phyloP scores from a whole-genome alignment of 1,284 basidiomycete species.

The Singerocomus inundabilis region DNA sequence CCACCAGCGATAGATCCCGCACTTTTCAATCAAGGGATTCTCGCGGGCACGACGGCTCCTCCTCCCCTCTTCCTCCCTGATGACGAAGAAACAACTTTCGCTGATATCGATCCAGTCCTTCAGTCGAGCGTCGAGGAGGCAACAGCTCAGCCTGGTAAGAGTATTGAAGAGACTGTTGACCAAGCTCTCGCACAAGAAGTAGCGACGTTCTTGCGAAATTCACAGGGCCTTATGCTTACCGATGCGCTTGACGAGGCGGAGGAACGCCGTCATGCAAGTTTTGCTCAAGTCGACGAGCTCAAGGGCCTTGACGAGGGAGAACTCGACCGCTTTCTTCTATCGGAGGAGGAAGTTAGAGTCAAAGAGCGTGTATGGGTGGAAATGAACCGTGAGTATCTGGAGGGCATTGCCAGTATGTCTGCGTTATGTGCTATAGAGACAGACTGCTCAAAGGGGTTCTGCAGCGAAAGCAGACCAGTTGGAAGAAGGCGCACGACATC shows the following conservation, averaged over 20 bases:
- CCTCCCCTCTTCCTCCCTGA: slow-evolving; percentile 42
- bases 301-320: slow-evolving; percentile 90
- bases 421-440: slow-evolving; percentile 6
- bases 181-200: slow-evolving; percentile 65
- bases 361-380: slow-evolving; percentile 98
- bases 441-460: slow-evolving; percentile 45
- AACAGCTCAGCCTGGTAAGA: slow-evolving; percentile 18
- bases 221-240: slow-evolving; percentile 53
- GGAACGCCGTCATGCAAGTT: slow-evolving; percentile 52
- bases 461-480: slow-evolving; percentile 68
- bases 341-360: slow-evolving; percentile 73
- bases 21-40: slow-evolving; percentile 46
- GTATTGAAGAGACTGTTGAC: slow-evolving; percentile 48
- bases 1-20: slow-evolving; percentile 36
- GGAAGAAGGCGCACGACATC: slow-evolving; percentile 43
- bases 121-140: slow-evolving; percentile 29
- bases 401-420: slow-evolving; percentile 78
- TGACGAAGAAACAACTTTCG: slow-evolving; percentile 40
- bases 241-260: slow-evolving; percentile 66
- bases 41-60: slow-evolving; percentile 27
- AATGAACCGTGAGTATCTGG: slow-evolving; percentile 91
- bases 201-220: slow-evolving; percentile 56
- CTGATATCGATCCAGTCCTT: slow-evolving; percentile 60
- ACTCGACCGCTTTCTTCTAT: slow-evolving; percentile 82
- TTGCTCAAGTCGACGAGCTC: slow-evolving; percentile 61